phyloP scores from a whole-genome alignment of 805 yeast species.

The Yamadazyma sp. region DNA sequence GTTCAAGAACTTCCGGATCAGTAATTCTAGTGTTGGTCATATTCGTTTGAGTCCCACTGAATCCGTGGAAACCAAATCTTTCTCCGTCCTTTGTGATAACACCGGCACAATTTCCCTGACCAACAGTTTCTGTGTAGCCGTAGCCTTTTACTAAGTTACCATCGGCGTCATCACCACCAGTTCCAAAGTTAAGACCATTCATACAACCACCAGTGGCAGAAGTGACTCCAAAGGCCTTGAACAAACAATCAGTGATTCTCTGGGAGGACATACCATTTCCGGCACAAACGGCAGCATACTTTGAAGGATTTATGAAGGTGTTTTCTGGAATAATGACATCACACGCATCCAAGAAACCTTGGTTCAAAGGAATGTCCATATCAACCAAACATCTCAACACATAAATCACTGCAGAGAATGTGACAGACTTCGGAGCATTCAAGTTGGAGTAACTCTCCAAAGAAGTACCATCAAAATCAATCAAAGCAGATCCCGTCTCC shows the following conservation, averaged over 20 bases:
- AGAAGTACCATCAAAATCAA: slow-evolving; percentile 29
- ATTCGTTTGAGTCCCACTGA: slow-evolving; percentile 44
- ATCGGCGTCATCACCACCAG: slow-evolving; percentile 18
- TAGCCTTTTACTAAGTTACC: slow-evolving; percentile 20
- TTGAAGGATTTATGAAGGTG: slow-evolving; percentile 19
- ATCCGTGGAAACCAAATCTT: slow-evolving; percentile 17
- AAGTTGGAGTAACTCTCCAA: slow-evolving; percentile 41
- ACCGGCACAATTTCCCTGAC: slow-evolving; percentile 23
- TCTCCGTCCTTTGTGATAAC: slow-evolving; percentile 13
- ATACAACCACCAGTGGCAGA: slow-evolving; percentile 23
- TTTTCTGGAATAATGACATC: slow-evolving; percentile 18
- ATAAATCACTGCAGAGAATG: slow-evolving; percentile 82
- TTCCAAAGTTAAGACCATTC: slow-evolving; percentile 22
- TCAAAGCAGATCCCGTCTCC: slow-evolving; percentile 21
- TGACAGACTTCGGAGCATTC: slow-evolving; percentile 88
- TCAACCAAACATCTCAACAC: slow-evolving; percentile 80
- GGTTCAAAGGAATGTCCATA: slow-evolving; percentile 81
- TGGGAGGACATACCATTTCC: slow-evolving; percentile 24
- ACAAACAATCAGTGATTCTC: slow-evolving; percentile 21
- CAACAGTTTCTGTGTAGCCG: slow-evolving; percentile 20
- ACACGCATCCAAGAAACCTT: slow-evolving; percentile 22
- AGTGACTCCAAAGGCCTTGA: slow-evolving; percentile 22
- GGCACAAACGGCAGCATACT: slow-evolving; percentile 21
- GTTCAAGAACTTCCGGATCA: slow-evolving; percentile 21
- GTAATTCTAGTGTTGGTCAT: slow-evolving; percentile 34